These are phyloP conservation scores for Solanum clarkiae DNA, from an alignment of 257 asterid genomes.

Conservation along the genomic window DNA sequence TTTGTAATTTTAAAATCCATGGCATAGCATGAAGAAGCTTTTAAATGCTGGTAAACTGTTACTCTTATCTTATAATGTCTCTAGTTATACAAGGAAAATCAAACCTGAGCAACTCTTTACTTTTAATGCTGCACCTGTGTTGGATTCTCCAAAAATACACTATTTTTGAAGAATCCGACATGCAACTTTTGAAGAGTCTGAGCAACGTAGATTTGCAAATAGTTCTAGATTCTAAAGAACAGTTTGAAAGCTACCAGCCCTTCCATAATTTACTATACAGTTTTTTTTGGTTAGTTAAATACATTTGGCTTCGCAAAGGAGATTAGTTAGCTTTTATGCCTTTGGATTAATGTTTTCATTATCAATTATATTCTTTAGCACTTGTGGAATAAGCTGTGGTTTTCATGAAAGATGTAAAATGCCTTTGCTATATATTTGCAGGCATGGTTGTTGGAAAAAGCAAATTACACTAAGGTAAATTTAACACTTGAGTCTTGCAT, in stretches of 20 bases:
- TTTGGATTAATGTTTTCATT: neutral
- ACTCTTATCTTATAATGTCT: neutral
- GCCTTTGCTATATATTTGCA: slow-evolving; percentile 15
- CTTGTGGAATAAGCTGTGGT: neutral
- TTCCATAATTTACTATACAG: neutral
- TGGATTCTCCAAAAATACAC: no score
- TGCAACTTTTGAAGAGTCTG: no score
- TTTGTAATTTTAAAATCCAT: neutral
- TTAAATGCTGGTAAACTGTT: neutral
- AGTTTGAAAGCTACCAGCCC: neutral
- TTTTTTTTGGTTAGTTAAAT: neutral
- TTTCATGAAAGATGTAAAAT: neutral
- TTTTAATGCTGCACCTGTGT: no score
- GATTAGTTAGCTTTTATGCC: neutral
- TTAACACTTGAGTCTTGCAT: neutral
- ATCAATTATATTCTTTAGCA: neutral
- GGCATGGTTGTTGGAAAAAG: slow-evolving; percentile 74
- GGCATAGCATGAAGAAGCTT: neutral
- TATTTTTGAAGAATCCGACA: no score
- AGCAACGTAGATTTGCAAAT: neutral
- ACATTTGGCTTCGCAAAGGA: neutral
- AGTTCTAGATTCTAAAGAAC: neutral
- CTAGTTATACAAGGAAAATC: neutral
- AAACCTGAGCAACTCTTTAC: neutral
- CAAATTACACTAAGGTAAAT: slow-evolving; percentile 73